phyloP scores from a whole-genome alignment of 1,139 yeast species.

The Pneumocystis oryctolagi region DNA sequence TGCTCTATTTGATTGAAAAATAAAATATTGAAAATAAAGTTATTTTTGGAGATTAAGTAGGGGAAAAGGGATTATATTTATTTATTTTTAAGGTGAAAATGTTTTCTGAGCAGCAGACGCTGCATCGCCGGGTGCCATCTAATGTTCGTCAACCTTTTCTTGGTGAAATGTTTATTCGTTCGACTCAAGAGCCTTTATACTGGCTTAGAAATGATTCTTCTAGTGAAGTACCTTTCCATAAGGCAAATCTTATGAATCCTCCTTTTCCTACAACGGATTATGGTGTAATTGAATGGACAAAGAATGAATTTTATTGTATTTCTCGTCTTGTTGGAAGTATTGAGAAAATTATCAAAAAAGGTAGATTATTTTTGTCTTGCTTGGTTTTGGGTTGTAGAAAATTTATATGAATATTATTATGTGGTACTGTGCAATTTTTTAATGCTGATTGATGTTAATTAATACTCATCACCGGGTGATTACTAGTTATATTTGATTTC shows the following conservation, averaged over 20 bases:
- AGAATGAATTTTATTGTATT: slow-evolving; percentile 45
- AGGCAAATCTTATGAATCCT: not conserved
- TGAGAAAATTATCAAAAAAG: slow-evolving; percentile 20
- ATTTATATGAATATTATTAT: too few species aligned
- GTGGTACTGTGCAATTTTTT: not conserved
- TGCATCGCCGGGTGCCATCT: not conserved
- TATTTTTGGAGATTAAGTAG: not conserved
- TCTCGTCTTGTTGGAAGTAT: slow-evolving; percentile 48
- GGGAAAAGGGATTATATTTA: too few species aligned
- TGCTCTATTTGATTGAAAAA: too few species aligned
- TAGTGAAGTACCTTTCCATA: not conserved
- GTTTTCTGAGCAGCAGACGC: not conserved
- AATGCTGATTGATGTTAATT: slow-evolving; percentile 9
- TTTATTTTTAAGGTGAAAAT: not conserved
- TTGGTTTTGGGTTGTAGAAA: not conserved
- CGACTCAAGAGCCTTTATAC: not conserved
- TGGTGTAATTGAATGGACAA: slow-evolving; percentile 39
- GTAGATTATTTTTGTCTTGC: slow-evolving; percentile 6
- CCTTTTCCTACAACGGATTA: not conserved
- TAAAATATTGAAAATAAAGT: not conserved
- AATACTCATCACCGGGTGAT: slow-evolving; percentile 8
- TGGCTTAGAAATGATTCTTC: not conserved
- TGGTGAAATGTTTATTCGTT: not conserved
- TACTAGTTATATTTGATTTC: slow-evolving; percentile 6
- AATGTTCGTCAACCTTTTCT: not conserved